Evolutionary conservation across 2,329 filamentous ascomycete species (phyloP).

Genomic region (Penicillium psychrosexuale): DNA sequence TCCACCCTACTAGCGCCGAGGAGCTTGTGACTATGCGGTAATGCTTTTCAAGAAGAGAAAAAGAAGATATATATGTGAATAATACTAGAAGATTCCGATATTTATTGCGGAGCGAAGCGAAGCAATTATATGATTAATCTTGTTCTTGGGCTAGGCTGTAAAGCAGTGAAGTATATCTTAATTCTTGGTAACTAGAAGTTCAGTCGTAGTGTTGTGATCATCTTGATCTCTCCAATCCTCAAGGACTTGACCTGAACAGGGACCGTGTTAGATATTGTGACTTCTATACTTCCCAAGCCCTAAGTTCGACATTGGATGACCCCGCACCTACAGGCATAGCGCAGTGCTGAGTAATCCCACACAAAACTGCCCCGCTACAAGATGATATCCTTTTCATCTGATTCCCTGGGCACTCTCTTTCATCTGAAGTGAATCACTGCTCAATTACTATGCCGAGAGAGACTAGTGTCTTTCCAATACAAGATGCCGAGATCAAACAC

Average conservation of each 20-base stretch:
- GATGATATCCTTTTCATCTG: neutral
- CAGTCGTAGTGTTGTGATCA: too few species aligned
- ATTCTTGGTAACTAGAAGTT: too few species aligned
- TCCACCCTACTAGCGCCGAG: conserved; percentile 73
- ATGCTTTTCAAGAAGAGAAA: conserved; percentile 5
- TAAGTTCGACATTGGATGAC: neutral
- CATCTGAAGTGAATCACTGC: neutral
- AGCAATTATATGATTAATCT: neutral
- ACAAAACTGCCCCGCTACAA: neutral
- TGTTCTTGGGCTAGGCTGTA: neutral
- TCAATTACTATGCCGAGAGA: neutral
- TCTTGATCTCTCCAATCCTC: too few species aligned
- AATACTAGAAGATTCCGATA: neutral
- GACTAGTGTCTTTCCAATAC: too few species aligned
- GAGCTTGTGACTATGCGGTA: conserved; percentile 60
- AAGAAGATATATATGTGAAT: neutral
- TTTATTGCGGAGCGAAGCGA: neutral
- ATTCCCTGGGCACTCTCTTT: neutral
- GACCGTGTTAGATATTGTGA: too few species aligned
- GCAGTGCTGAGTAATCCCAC: conserved; percentile 1
- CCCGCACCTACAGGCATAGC: neutral
- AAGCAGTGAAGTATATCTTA: too few species aligned
- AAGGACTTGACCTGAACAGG: too few species aligned
- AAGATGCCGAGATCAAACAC: too few species aligned
- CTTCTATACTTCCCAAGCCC: too few species aligned